Conservation (phyloP, 495 filamentous ascomycete genomes). For the Choiromyces venosus region DNA sequence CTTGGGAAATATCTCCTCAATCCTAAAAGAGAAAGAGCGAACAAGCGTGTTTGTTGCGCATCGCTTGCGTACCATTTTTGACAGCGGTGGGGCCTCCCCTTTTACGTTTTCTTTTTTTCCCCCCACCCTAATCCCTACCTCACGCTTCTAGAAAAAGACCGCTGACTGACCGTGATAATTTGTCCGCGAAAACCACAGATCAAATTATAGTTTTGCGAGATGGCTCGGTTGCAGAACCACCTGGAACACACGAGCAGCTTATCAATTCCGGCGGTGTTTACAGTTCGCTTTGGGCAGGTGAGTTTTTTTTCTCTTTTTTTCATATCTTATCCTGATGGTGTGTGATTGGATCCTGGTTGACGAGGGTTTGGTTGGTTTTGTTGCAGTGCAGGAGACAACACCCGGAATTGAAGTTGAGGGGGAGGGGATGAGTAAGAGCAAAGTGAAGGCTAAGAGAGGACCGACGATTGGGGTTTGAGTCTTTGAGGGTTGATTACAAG, state of each 20-base stretch:
- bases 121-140: background rate
- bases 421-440: background rate
- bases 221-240: constrained; percentile 71
- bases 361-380: background rate
- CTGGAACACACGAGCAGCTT: constrained; percentile 76
- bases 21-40: constrained; percentile 77
- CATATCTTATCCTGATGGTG: constrained; percentile 9
- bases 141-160: constrained; percentile 1
- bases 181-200: constrained; percentile 18
- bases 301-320: constrained; percentile 37
- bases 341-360: constrained; percentile 3
- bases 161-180: background rate
- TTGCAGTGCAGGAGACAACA: constrained; percentile 48
- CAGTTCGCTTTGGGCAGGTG: constrained; percentile 83
- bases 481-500: background rate
- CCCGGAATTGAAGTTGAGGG: constrained; percentile 9
- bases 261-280: constrained; percentile 78
- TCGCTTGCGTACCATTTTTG: constrained; percentile 83
- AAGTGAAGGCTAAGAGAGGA: background rate
- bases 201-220: constrained; percentile 81
- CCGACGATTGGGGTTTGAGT: background rate
- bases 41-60: constrained; percentile 96
- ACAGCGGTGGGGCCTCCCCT: constrained; percentile 60
- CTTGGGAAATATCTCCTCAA: constrained; percentile 88
- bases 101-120: background rate